These are phyloP conservation scores for Delonix regia DNA, from an alignment of 306 rosid genomes.

Conservation along the genomic window DNA sequence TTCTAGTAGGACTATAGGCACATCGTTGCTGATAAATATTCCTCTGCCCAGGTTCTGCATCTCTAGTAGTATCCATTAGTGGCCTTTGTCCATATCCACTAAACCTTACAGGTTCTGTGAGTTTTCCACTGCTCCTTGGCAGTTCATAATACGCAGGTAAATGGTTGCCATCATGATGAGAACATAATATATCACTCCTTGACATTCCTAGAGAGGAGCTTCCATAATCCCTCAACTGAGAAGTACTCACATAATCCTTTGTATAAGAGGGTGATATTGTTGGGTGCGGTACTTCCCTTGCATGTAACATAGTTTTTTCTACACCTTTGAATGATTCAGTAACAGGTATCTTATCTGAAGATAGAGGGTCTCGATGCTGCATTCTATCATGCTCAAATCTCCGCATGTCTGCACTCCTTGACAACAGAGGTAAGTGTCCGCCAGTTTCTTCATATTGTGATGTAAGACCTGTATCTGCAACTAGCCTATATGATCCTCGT, in stretches of 20 bases:
- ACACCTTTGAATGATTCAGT: constrained; percentile 45
- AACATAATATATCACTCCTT: constrained; percentile 51
- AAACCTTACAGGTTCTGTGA: constrained; percentile 47
- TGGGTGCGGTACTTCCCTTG: constrained; percentile 48
- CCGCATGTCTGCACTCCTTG: constrained; percentile 43
- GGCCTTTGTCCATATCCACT: constrained; percentile 61
- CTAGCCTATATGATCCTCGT: constrained; percentile 52
- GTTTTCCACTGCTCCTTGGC: constrained; percentile 53
- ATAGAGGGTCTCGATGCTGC: constrained; percentile 44
- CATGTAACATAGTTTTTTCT: constrained; percentile 49
- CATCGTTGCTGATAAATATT: constrained; percentile 46
- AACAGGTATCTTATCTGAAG: constrained; percentile 52
- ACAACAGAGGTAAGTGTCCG: constrained; percentile 43
- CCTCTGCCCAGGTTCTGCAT: constrained; percentile 54
- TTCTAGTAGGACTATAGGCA: constrained; percentile 57
- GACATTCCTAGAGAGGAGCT: constrained; percentile 52
- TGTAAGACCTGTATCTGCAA: constrained; percentile 44
- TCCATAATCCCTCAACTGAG: constrained; percentile 55
- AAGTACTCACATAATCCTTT: constrained; percentile 54
- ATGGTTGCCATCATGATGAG: constrained; percentile 47
- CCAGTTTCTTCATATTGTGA: constrained; percentile 44
- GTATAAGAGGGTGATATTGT: constrained; percentile 52
- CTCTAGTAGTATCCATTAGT: constrained; percentile 47
- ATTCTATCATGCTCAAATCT: constrained; percentile 59
- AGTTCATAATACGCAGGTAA: constrained; percentile 52